Conservation (phyloP, 129 eudicot species). For the Saussurea involucrata region DNA sequence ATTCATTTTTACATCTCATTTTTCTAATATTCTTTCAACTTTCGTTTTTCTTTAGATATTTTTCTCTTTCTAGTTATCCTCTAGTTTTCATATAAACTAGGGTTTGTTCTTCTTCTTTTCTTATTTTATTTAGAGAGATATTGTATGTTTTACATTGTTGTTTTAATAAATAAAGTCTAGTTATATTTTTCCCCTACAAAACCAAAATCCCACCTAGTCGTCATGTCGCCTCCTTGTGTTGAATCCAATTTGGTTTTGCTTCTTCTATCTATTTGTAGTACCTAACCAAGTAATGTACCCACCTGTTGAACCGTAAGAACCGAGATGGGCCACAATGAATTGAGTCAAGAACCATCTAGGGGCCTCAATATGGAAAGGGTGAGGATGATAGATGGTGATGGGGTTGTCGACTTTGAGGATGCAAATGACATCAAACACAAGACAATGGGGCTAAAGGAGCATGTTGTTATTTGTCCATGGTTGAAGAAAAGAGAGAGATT, state of each 20-base stretch:
- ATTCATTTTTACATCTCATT: too few species aligned
- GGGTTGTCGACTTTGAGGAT: constrained; percentile 37
- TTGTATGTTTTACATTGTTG: too few species aligned
- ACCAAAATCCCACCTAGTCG: constrained; percentile 32
- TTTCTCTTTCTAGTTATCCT: too few species aligned
- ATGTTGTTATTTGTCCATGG: constrained; percentile 41
- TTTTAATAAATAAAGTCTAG: too few species aligned
- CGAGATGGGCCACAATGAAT: constrained; percentile 28
- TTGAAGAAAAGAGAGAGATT: too few species aligned
- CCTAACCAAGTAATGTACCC: constrained; percentile 38
- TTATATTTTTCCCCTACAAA: too few species aligned
- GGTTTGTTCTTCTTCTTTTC: too few species aligned
- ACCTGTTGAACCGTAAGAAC: constrained; percentile 40
- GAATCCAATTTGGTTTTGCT: constrained; percentile 47
- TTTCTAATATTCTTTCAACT: too few species aligned
- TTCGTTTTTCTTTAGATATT: too few species aligned
- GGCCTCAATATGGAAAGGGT: constrained; percentile 50
- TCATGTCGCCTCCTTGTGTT: constrained; percentile 60
- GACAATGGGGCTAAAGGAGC: neutral
- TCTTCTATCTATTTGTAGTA: constrained; percentile 55
- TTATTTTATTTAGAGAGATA: too few species aligned
- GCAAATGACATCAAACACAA: constrained; percentile 20
- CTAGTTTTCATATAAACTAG: too few species aligned
- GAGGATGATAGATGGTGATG: constrained; percentile 50
- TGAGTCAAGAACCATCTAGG: constrained; percentile 37